Evolutionary conservation across 2,329 filamentous ascomycete species (phyloP), one percentile per base, ranked within the genome.

Genomic region (Ceratocystis cubensis): DNA sequence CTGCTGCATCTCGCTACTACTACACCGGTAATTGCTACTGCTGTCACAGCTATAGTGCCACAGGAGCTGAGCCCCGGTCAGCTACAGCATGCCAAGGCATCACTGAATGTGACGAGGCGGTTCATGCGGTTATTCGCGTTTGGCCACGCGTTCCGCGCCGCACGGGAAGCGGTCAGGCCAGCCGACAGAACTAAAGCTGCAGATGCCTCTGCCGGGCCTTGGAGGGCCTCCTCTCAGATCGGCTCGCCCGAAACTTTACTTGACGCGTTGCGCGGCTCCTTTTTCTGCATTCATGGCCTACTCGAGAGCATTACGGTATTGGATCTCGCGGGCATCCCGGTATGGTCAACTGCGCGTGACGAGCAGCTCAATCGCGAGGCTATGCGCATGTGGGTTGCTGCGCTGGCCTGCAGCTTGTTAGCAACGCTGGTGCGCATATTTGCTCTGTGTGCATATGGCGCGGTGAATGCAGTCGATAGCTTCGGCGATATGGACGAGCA

Each of bases 81-180:
- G 41, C 74, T 78, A 37, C 65, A 70, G 45, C 63, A 70, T 3
- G 71, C 83, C 20, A 75, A 76, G 68, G 69, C 71, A 57, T 77
- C 76, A 48, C 71, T 84, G 65, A 79, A 78, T 69, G 71, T 82
- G 56, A 75, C 76, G 20, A 80, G 88, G 46, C 82, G 87, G 25
- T 85, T 83, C 74, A 80, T 90, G 72, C 84, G 88, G 13, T 76
- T 88, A 67, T 87, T 89, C 73, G 84, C 85, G 71, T 89, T 87
- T 72, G 75, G 88, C 64, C 83, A 84, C 59, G 80, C 78, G 62
- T 86, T 88, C 70, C 65, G 72, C 3, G 62, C 73, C 2, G 67
- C 69, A 5, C 59, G 70, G 8, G 72, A 71, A 48, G 69, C 70
- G 41, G 68, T 75, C 45, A 7, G 20, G 25, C n/a, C 17, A 30